Evolutionary conservation across 2,329 filamentous ascomycete genomes (phyloP).

Genomic region (Polytolypa hystricis): DNA sequence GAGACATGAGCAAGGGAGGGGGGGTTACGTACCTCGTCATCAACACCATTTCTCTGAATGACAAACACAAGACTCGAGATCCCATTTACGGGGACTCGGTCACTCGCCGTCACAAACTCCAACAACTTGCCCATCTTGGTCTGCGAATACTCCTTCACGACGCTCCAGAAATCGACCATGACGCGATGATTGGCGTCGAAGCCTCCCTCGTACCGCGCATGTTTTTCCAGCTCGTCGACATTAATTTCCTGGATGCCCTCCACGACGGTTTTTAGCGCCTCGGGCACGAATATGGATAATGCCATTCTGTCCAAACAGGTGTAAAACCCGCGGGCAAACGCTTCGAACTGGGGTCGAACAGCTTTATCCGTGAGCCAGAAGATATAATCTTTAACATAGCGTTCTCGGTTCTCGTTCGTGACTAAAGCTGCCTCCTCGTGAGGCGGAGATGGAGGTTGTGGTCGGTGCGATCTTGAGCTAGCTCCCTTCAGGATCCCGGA

Average conservation of each 20-base stretch:
- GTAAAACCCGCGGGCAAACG: slow-evolving; percentile 72
- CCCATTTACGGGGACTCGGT: slow-evolving; percentile 79
- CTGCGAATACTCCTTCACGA: slow-evolving; percentile 55
- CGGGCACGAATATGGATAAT: slow-evolving; percentile 59
- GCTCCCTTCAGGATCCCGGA: slow-evolving; percentile 18
- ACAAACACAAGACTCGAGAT: slow-evolving; percentile 72
- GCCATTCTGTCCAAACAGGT: slow-evolving; percentile 61
- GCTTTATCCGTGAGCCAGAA: slow-evolving; percentile 70
- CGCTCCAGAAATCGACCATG: slow-evolving; percentile 72
- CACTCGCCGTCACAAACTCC: slow-evolving; percentile 90
- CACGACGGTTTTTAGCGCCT: slow-evolving; percentile 62
- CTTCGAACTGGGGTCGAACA: slow-evolving; percentile 62
- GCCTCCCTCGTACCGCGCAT: slow-evolving; percentile 66
- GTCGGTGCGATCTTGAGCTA: slow-evolving; percentile 15
- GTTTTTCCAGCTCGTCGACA: slow-evolving; percentile 57
- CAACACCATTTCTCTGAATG: slow-evolving; percentile 65
- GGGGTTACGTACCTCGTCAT: slow-evolving; percentile 34
- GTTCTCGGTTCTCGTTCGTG: slow-evolving; percentile 64
- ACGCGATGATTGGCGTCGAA: slow-evolving; percentile 60
- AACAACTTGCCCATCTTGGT: slow-evolving; percentile 65
- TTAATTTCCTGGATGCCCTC: slow-evolving; percentile 79
- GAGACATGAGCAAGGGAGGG: background rate
- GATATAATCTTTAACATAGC: slow-evolving; percentile 77
- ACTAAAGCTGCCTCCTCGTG: slow-evolving; percentile 56
- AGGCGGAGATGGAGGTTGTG: slow-evolving; percentile 21